Percentiles rank a stretch among this genome's conserved stretches.
phyloP scores from a whole-genome alignment of 1,284 basidiomycete genomes.

The Vanrija humicola region DNA sequence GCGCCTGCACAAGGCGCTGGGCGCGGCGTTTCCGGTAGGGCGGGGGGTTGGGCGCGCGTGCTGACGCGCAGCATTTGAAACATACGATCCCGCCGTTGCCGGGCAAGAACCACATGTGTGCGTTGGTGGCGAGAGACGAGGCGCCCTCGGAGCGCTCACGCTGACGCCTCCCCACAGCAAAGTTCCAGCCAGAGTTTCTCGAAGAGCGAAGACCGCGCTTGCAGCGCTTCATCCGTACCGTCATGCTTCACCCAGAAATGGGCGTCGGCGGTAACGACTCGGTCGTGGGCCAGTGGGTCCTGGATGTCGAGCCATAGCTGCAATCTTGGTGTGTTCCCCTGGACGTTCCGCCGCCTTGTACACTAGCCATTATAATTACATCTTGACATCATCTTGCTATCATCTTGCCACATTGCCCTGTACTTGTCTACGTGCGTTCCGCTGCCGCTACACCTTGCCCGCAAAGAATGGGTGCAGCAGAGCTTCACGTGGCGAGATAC shows the following conservation, averaged over 20 bases:
- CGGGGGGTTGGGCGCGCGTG: background rate
- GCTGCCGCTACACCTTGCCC: constrained; percentile 8
- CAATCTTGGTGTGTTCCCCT: too few species aligned
- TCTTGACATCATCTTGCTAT: background rate
- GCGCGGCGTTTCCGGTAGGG: constrained; percentile 31
- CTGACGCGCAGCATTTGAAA: constrained; percentile 24
- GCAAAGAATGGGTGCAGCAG: constrained; percentile 77
- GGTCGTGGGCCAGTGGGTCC: constrained; percentile 35
- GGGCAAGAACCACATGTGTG: constrained; percentile 44
- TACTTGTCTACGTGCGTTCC: background rate
- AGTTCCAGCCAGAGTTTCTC: constrained; percentile 40
- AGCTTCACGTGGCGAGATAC: constrained; percentile 83
- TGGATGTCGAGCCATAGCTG: constrained; percentile 2
- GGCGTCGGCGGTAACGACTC: constrained; percentile 31
- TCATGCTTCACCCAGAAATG: constrained; percentile 46
- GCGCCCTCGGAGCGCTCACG: too few species aligned
- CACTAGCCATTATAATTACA: too few species aligned
- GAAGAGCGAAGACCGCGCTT: constrained; percentile 36
- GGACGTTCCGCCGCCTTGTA: too few species aligned
- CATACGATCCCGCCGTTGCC: constrained; percentile 37
- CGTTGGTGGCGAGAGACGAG: constrained; percentile 3
- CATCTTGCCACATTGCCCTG: background rate
- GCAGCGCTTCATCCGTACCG: constrained; percentile 39
- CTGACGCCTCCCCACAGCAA: constrained; percentile 20
- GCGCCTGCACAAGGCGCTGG: constrained; percentile 25